phyloP scores from a whole-genome alignment of 2,329 filamentous ascomycete species.

The Parastagonospora avenae region DNA sequence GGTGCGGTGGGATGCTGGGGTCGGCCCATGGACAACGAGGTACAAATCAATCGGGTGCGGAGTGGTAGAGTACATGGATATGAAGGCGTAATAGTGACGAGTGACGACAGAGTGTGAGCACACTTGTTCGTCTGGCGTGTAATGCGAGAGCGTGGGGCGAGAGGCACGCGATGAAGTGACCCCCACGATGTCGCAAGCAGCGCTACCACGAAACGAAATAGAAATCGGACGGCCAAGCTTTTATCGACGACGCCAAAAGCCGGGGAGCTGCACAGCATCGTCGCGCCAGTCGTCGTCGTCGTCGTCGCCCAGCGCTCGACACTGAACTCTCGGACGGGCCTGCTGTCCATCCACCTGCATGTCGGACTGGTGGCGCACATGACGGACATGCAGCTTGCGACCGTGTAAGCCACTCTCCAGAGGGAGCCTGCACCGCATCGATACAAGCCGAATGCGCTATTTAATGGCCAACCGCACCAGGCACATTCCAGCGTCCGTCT shows the following conservation, averaged over 20 bases:
- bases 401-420: too few relatives aligned
- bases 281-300: neutral
- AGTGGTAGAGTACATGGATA: neutral
- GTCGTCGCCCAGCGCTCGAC: neutral
- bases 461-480: constrained; percentile 6
- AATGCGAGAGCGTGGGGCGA: too few relatives aligned
- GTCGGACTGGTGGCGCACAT: too few relatives aligned
- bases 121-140: neutral
- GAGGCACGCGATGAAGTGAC: neutral
- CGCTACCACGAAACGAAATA: neutral
- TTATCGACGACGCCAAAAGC: constrained; percentile 7
- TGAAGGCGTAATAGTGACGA: constrained; percentile 8
- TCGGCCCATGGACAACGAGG: neutral
- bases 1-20: neutral
- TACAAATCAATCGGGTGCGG: neutral
- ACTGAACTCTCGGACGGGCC: neutral
- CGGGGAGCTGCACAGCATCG: neutral
- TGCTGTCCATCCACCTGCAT: too few relatives aligned
- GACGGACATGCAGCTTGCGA: too few relatives aligned
- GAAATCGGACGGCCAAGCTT: constrained; percentile 15
- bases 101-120: constrained; percentile 5
- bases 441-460: constrained; percentile 21
- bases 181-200: constrained; percentile 22
- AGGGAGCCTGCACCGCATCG: neutral
- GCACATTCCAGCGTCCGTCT: neutral